These are phyloP conservation scores for Aspergillus steynii DNA, from an alignment of 495 filamentous ascomycete species.

Conservation along the genomic window DNA sequence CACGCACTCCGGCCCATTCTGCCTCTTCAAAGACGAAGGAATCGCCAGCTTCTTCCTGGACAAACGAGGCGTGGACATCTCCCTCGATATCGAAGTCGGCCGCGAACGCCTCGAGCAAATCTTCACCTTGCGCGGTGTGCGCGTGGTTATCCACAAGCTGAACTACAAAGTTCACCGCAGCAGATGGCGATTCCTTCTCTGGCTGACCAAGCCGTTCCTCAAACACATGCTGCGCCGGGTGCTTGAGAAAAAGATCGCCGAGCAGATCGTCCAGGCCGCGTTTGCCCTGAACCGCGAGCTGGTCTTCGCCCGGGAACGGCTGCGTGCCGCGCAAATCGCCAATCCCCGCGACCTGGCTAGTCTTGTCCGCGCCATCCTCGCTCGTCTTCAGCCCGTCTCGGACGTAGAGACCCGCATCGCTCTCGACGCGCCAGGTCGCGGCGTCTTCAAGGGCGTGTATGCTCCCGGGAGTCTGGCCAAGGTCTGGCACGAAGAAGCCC, in stretches of 20 bases:
- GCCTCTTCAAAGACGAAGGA: conserved; percentile 74
- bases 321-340: conserved; percentile 80
- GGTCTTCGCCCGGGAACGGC: conserved; percentile 79
- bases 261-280: conserved; percentile 66
- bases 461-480: conserved; percentile 85
- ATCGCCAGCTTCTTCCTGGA: conserved; percentile 84
- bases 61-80: conserved; percentile 81
- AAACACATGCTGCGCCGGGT: conserved; percentile 76
- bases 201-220: conserved; percentile 83
- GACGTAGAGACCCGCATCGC: conserved; percentile 72
- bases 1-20: conserved; percentile 65
- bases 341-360: conserved; percentile 77
- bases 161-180: conserved; percentile 73
- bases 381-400: conserved; percentile 66
- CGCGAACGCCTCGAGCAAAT: conserved; percentile 75
- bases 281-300: conserved; percentile 80
- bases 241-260: conserved; percentile 75
- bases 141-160: conserved; percentile 83
- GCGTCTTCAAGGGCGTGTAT: conserved; percentile 81
- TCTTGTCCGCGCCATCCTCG: conserved; percentile 78
- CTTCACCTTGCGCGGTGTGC: conserved; percentile 70
- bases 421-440: conserved; percentile 58
- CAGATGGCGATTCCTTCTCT: conserved; percentile 73
- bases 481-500: conserved; percentile 80
- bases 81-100: conserved; percentile 78